Percentiles rank a stretch among this genome's conserved stretches.
Conservation (phyloP, 164 flowering plant genomes). For the Vitis cinerea region DNA sequence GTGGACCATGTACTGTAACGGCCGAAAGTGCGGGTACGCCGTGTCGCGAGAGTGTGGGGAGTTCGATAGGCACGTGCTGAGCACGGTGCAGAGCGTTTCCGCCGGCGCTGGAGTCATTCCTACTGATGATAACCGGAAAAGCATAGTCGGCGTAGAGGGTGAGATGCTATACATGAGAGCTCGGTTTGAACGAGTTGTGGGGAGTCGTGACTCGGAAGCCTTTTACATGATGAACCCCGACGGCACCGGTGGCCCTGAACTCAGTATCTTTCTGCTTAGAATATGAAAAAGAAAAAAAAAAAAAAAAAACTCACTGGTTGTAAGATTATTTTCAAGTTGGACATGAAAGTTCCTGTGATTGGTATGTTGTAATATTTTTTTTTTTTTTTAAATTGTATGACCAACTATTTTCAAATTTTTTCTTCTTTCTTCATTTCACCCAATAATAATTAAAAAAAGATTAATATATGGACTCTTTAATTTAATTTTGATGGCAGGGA, state of each 20-base stretch:
- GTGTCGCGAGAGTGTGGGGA: slow-evolving; percentile 50
- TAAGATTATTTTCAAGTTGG: neutral
- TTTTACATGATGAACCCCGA: slow-evolving; percentile 89
- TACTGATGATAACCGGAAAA: slow-evolving; percentile 30
- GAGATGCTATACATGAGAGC: slow-evolving; percentile 85
- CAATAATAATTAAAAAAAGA: no score
- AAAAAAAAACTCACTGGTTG: neutral
- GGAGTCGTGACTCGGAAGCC: slow-evolving; percentile 78
- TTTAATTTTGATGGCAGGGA: no score
- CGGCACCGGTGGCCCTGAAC: slow-evolving; percentile 72
- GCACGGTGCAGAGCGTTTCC: slow-evolving; percentile 65
- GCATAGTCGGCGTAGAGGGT: slow-evolving; percentile 33
- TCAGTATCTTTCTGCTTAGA: slow-evolving; percentile 73
- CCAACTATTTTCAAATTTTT: no score
- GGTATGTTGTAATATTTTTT: no score
- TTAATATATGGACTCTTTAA: no score
- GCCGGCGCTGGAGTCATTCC: slow-evolving; percentile 97
- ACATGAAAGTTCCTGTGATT: no score
- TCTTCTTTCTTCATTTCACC: no score
- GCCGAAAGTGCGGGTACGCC: slow-evolving; percentile 76
- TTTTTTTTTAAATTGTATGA: no score
- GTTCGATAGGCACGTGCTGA: slow-evolving; percentile 63
- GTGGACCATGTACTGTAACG: slow-evolving; percentile 94
- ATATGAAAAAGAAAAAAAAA: slow-evolving; percentile 24
- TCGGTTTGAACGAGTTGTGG: slow-evolving; percentile 74